These are phyloP conservation scores for Metarhizium humberi DNA, from an alignment of 2,329 filamentous ascomycete species.

Conservation along the genomic window DNA sequence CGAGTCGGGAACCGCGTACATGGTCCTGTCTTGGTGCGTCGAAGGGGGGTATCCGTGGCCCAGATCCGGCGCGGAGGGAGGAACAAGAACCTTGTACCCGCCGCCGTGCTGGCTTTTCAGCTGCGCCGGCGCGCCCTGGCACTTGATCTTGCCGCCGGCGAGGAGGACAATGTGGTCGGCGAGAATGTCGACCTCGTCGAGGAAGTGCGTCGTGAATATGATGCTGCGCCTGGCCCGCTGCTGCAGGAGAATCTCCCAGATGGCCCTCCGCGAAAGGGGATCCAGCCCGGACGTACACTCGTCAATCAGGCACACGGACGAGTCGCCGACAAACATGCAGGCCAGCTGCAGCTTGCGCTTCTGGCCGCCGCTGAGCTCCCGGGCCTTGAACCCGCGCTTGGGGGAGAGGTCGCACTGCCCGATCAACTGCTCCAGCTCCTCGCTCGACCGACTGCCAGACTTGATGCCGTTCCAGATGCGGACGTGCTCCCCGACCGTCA, in stretches of 20 bases:
- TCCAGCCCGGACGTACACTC: conserved; percentile 62
- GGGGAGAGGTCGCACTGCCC: conserved; percentile 48
- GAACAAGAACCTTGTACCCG: conserved; percentile 49
- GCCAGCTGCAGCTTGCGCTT: conserved; percentile 62
- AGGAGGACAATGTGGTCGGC: conserved; percentile 60
- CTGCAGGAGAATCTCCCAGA: conserved; percentile 60
- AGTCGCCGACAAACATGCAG: conserved; percentile 62
- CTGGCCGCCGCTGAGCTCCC: conserved; percentile 57
- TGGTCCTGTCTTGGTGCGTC: conserved; percentile 46
- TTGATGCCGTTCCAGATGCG: conserved; percentile 55
- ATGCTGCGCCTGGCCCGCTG: conserved; percentile 54
- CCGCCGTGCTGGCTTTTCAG: conserved; percentile 54
- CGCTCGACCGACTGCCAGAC: conserved; percentile 28
- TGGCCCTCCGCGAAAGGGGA: conserved; percentile 54
- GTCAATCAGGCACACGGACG: conserved; percentile 57
- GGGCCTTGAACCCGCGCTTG: conserved; percentile 45
- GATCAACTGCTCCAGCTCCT: conserved; percentile 41
- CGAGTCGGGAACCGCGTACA: conserved; percentile 40
- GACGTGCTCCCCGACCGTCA: conserved; percentile 58
- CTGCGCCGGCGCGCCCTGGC: conserved; percentile 53
- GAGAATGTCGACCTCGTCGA: conserved; percentile 61
- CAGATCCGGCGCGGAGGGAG: conserved; percentile 10
- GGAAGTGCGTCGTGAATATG: conserved; percentile 60
- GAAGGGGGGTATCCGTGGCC: conserved; percentile 28
- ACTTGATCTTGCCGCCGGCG: conserved; percentile 52